These are phyloP conservation scores for Solanum acaule DNA, from an alignment of 257 asterid genomes.

Conservation along the genomic window DNA sequence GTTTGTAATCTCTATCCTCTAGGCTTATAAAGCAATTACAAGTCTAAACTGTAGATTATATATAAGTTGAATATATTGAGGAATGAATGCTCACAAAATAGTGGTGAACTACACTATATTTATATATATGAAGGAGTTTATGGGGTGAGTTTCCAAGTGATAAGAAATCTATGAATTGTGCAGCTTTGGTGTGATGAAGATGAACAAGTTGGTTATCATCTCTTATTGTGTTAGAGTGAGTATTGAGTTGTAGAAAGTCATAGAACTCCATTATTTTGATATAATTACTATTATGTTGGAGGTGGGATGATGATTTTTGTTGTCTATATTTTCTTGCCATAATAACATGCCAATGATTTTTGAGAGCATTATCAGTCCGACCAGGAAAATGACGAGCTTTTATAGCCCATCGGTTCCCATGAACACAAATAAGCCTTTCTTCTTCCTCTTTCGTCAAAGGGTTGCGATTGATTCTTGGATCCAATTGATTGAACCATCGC, in stretches of 20 bases:
- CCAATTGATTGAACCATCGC: constrained; percentile 51
- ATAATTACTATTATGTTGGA: too few species aligned
- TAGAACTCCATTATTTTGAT: constrained; percentile 28
- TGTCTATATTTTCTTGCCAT: constrained; percentile 33
- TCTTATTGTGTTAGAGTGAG: constrained; percentile 45
- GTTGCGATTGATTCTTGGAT: constrained; percentile 35
- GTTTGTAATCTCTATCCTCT: neutral
- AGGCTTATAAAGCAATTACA: neutral
- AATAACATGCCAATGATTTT: constrained; percentile 50
- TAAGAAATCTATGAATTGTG: neutral
- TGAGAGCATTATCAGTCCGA: constrained; percentile 47
- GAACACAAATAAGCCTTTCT: constrained; percentile 28
- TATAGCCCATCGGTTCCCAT: constrained; percentile 39
- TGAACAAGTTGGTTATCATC: constrained; percentile 20
- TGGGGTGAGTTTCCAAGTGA: neutral
- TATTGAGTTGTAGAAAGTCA: constrained; percentile 64
- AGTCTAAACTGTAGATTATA: neutral
- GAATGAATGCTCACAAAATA: neutral
- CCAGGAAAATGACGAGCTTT: constrained; percentile 40
- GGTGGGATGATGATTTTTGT: neutral
- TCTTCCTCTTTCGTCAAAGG: constrained; percentile 44
- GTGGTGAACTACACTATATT: neutral
- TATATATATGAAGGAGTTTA: neutral
- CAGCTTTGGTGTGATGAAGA: neutral
- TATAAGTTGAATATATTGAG: neutral